Evolutionary conservation across 2,329 filamentous ascomycete genomes (phyloP).

Genomic region (Periglandula ipomoeae): DNA sequence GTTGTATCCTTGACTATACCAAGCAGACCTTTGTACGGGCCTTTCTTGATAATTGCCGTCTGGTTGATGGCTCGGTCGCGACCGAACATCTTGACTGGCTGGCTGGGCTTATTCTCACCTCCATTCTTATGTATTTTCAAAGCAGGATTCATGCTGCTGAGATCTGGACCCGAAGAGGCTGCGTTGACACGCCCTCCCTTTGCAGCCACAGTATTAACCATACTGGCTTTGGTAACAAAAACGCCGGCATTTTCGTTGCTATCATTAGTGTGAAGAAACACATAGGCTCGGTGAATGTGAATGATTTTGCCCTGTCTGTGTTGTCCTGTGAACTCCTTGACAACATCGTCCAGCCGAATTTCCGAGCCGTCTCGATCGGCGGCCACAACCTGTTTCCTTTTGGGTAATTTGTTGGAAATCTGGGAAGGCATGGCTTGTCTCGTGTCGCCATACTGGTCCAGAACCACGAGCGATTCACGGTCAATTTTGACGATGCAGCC

Average conservation of each 20-base stretch:
- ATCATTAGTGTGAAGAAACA: conserved; percentile 81
- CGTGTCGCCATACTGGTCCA: conserved; percentile 82
- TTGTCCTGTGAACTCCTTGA: conserved; percentile 84
- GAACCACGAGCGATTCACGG: conserved; percentile 77
- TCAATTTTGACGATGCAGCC: conserved; percentile 93
- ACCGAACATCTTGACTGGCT: conserved; percentile 68
- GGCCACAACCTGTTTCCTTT: conserved; percentile 75
- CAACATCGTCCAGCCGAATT: conserved; percentile 82
- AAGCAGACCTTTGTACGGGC: conserved; percentile 83
- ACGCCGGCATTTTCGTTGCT: conserved; percentile 81
- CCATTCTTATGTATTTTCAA: conserved; percentile 59
- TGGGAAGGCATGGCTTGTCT: conserved; percentile 82
- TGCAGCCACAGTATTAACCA: conserved; percentile 84
- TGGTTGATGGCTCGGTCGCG: conserved; percentile 82
- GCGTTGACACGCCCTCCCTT: conserved; percentile 75
- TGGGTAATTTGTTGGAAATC: conserved; percentile 80
- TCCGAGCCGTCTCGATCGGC: conserved; percentile 91
- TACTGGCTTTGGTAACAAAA: conserved; percentile 77
- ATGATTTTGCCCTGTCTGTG: conserved; percentile 80
- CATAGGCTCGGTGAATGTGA: conserved; percentile 86
- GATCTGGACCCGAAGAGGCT: conserved; percentile 57
- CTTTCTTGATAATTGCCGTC: conserved; percentile 80
- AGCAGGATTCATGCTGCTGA: conserved; percentile 88
- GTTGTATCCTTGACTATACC: conserved; percentile 95
- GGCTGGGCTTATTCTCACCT: conserved; percentile 36